Conservation (phyloP, 306 rosid genomes). For the Quercus rubra region DNA sequence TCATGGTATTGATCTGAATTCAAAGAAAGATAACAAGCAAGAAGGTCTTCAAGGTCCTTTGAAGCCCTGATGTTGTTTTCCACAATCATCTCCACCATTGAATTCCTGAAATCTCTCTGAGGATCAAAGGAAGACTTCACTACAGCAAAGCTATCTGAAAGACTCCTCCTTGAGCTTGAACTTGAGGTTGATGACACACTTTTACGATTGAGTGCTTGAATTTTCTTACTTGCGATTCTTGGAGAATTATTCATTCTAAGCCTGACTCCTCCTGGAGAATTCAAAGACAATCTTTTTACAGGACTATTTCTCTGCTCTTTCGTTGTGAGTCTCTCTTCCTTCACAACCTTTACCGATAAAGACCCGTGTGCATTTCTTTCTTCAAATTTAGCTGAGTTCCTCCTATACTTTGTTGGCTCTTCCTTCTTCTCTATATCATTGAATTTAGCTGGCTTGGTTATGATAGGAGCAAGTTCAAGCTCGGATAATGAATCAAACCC, state of each 20-base stretch:
- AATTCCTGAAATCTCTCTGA: conserved; percentile 80
- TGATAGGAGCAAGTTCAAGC: conserved; percentile 66
- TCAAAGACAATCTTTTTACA: conserved; percentile 40
- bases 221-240: conserved; percentile 28
- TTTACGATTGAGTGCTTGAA: conserved; percentile 38
- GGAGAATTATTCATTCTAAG: conserved; percentile 65
- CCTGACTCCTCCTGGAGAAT: conserved; percentile 62
- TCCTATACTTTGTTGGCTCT: conserved; percentile 20
- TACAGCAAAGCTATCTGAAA: conserved; percentile 70
- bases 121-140: conserved; percentile 84
- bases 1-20: conserved; percentile 92
- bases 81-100: conserved; percentile 98
- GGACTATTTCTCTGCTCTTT: conserved; percentile 34
- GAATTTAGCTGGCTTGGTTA: conserved; percentile 51
- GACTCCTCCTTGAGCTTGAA: conserved; percentile 39
- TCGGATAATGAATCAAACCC: conserved; percentile 40
- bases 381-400: conserved; percentile 15
- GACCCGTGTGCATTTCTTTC: conserved; percentile 15
- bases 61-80: conserved; percentile 78
- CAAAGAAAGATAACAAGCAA: conserved; percentile 84
- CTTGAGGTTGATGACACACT: conserved; percentile 20
- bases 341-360: conserved; percentile 35
- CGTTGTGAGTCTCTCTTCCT: background rate
- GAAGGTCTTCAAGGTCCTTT: conserved; percentile 93
- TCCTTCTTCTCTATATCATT: conserved; percentile 35